Evolutionary conservation across 495 filamentous ascomycete genomes (phyloP).

Genomic region (Friedmanniomyces simplex): DNA sequence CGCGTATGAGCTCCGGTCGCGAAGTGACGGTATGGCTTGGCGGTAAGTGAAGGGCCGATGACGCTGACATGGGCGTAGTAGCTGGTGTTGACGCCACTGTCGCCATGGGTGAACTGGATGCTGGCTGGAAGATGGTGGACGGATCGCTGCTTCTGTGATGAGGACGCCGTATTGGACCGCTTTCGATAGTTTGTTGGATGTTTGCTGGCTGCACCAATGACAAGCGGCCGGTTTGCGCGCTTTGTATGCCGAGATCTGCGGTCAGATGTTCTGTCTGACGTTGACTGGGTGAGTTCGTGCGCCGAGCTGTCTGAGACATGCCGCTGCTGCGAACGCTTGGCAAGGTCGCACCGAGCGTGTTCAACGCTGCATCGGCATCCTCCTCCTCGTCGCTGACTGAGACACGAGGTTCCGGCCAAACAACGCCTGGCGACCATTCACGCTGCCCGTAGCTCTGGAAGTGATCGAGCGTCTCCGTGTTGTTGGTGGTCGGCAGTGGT

Average conservation of each 20-base stretch:
- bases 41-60: neutral
- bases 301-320: too few relatives aligned
- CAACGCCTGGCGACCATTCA: conserved; percentile 4
- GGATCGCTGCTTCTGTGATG: neutral
- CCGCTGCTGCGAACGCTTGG: too few relatives aligned
- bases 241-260: neutral
- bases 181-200: neutral
- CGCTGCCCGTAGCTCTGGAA: conserved; percentile 4
- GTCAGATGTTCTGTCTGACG: too few relatives aligned
- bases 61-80: neutral
- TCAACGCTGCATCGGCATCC: too few relatives aligned
- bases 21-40: neutral
- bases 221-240: neutral
- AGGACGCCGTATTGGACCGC: neutral
- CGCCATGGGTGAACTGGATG: neutral
- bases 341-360: too few relatives aligned
- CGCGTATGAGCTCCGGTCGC: neutral
- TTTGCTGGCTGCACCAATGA: neutral
- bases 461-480: conserved; percentile 5
- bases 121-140: neutral
- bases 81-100: neutral
- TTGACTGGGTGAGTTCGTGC: too few relatives aligned
- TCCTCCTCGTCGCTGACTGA: neutral
- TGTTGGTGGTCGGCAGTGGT: conserved; percentile 11
- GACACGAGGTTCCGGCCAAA: too few relatives aligned